phyloP scores from a whole-genome alignment of 257 asterid genomes.

The Salvia rosmarinus region DNA sequence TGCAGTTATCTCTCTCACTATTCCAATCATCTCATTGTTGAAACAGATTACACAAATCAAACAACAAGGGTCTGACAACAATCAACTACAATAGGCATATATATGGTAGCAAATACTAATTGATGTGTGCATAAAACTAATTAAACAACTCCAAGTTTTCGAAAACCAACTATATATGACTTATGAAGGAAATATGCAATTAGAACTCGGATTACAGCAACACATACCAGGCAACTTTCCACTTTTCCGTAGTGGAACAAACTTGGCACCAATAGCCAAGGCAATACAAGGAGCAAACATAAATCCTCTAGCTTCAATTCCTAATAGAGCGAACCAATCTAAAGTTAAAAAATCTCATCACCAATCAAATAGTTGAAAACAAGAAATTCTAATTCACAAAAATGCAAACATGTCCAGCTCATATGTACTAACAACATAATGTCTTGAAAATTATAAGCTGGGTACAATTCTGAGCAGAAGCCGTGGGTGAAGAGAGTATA shows the following conservation, averaged over 20 bases:
- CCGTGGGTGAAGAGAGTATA: background rate
- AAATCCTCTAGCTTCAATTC: conserved; percentile 86
- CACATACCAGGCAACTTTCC: conserved; percentile 78
- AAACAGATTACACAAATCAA: background rate
- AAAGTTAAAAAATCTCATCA: background rate
- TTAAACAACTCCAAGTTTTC: background rate
- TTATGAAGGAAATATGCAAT: background rate
- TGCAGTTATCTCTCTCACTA: background rate
- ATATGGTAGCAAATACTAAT: background rate
- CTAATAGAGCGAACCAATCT: no score
- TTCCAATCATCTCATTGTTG: background rate
- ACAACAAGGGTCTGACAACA: background rate
- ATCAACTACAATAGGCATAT: background rate
- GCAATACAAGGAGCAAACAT: conserved; percentile 83
- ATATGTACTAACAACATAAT: background rate
- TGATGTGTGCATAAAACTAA: background rate
- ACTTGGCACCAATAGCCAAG: conserved; percentile 83
- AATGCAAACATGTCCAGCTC: conserved; percentile 1
- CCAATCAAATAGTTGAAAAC: background rate
- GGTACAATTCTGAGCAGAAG: no score
- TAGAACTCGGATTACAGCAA: background rate
- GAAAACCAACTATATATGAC: no score
- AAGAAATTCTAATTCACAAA: background rate
- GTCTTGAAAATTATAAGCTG: conserved; percentile 6
- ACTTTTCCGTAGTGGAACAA: conserved; percentile 71